A percentile compares a stretch with the other conserved stretches of the same genome.
Evolutionary conservation across 2,329 filamentous ascomycete genomes (phyloP).

Genomic region (Thielaviopsis punctulata): DNA sequence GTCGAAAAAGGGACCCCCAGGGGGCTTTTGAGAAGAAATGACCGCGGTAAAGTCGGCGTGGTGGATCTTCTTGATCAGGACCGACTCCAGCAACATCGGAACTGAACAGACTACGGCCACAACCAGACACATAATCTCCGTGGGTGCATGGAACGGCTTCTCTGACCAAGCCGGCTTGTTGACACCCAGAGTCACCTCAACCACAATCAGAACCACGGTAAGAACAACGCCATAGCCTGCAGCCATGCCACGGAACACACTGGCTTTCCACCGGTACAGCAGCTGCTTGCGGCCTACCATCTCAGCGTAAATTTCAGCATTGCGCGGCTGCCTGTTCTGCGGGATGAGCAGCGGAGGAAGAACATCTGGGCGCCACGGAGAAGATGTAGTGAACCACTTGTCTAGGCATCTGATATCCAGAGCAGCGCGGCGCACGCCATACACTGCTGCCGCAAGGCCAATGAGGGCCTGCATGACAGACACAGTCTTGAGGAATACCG

Average conservation of each 20-base stretch:
- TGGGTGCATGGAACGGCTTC: neutral
- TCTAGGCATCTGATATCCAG: neutral
- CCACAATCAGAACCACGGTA: neutral
- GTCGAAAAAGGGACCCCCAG: neutral
- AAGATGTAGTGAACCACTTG: slow-evolving; percentile 2
- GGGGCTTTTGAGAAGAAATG: slow-evolving; percentile 1
- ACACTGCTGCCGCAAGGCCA: neutral
- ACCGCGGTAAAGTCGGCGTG: slow-evolving; percentile 1
- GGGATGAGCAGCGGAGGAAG: slow-evolving; percentile 3
- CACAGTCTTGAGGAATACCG: neutral
- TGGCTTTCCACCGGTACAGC: neutral
- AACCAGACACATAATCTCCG: neutral
- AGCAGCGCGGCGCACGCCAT: neutral
- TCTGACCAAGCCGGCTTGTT: neutral
- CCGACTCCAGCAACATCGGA: neutral
- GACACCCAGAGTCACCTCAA: neutral
- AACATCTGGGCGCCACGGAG: slow-evolving; percentile 2
- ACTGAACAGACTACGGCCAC: neutral
- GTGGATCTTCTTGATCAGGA: neutral
- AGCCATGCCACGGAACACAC: neutral
- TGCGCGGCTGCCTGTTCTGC: slow-evolving; percentile 1
- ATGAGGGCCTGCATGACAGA: neutral
- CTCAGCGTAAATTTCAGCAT: neutral
- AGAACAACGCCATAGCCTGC: neutral
- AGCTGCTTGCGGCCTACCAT: neutral